Evolutionary conservation across 805 yeast genomes (phyloP).

Genomic region (Zygoascus flipseniorum): DNA sequence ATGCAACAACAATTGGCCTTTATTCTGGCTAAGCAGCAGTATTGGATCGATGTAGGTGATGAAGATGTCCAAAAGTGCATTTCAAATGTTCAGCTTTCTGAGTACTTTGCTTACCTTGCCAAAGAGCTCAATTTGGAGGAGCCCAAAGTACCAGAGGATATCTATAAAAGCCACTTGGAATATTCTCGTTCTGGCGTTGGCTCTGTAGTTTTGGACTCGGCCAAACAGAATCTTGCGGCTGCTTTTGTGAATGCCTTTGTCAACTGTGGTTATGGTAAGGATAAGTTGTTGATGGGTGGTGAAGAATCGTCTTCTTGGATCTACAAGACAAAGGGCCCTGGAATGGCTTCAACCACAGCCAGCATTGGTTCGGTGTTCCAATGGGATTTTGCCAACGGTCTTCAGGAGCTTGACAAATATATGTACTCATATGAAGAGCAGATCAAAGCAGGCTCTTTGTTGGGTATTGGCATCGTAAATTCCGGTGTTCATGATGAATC

Average conservation of each 20-base stretch:
- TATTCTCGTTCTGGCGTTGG: conserved; percentile 52
- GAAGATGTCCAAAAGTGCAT: conserved; percentile 73
- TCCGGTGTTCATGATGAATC: conserved; percentile 93
- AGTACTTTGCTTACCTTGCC: conserved; percentile 69
- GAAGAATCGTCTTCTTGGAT: conserved; percentile 77
- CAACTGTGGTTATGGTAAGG: conserved; percentile 85
- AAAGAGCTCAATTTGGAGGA: conserved; percentile 82
- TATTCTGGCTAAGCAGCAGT: conserved; percentile 78
- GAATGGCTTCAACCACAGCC: conserved; percentile 89
- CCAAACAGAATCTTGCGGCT: conserved; percentile 90
- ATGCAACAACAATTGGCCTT: conserved; percentile 87
- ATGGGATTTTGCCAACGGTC: conserved; percentile 87
- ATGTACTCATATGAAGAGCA: conserved; percentile 78
- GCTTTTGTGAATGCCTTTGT: conserved; percentile 89
- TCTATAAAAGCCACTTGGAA: conserved; percentile 86
- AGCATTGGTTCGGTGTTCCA: conserved; percentile 81
- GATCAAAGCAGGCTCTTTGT: conserved; percentile 90
- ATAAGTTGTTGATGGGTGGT: conserved; percentile 60
- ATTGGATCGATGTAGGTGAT: conserved; percentile 51
- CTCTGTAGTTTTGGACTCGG: conserved; percentile 57
- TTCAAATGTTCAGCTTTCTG: conserved; percentile 69
- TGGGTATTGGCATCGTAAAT: conserved; percentile 90
- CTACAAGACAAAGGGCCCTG: conserved; percentile 82
- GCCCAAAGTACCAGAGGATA: conserved; percentile 91
- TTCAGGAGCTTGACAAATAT: conserved; percentile 82